phyloP scores from a whole-genome alignment of 2,329 filamentous ascomycete species.

The Thielaviopsis musarum region DNA sequence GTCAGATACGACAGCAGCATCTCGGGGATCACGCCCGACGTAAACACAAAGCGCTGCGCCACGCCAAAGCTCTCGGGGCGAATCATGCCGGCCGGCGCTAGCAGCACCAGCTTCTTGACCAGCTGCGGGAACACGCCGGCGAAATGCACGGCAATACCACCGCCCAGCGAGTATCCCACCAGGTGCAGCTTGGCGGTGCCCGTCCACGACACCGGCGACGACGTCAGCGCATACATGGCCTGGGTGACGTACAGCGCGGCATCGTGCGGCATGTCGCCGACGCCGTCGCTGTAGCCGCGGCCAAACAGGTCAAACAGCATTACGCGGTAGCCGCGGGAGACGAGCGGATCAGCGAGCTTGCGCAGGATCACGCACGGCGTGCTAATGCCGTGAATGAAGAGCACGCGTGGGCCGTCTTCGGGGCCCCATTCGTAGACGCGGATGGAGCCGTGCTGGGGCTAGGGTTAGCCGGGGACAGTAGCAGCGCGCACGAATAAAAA shows the following conservation, averaged over 20 bases:
- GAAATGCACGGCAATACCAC: slow-evolving; percentile 60
- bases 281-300: slow-evolving; percentile 48
- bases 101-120: slow-evolving; percentile 52
- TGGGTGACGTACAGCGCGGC: slow-evolving; percentile 57
- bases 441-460: slow-evolving; percentile 48
- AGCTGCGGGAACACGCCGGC: slow-evolving; percentile 54
- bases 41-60: slow-evolving; percentile 33
- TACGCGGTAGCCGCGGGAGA: slow-evolving; percentile 54
- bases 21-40: slow-evolving; percentile 36
- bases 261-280: slow-evolving; percentile 52
- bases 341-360: slow-evolving; percentile 49
- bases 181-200: slow-evolving; percentile 42
- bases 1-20: slow-evolving; percentile 32
- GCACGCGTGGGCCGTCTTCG: slow-evolving; percentile 51
- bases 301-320: slow-evolving; percentile 66
- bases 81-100: slow-evolving; percentile 67
- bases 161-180: slow-evolving; percentile 69
- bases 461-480: not conserved
- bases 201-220: slow-evolving; percentile 53
- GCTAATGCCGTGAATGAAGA: slow-evolving; percentile 71
- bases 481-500: not conserved
- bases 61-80: slow-evolving; percentile 34
- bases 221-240: slow-evolving; percentile 52
- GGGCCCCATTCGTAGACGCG: slow-evolving; percentile 75
- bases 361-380: slow-evolving; percentile 62